These are phyloP conservation scores for Phaeoacremonium minimum DNA, from an alignment of 2,329 filamentous ascomycete genomes.

Conservation along the genomic window DNA sequence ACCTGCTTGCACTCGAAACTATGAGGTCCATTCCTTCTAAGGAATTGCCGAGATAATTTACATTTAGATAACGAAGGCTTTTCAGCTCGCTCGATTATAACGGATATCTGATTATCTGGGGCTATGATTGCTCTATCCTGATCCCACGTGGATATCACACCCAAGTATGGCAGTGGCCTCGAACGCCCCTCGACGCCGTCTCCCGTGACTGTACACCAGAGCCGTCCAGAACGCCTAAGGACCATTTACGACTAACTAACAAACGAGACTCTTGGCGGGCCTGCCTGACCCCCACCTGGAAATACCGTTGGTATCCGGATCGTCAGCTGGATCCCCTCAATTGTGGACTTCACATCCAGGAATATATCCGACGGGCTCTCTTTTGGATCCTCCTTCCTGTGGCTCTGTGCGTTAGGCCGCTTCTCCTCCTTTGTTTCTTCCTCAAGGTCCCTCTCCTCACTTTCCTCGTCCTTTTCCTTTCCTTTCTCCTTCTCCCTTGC, in stretches of 20 bases:
- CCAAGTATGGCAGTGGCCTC: too few relatives aligned
- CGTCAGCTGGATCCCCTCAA: constrained; percentile 52
- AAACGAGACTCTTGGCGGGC: constrained; percentile 23
- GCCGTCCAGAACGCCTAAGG: background rate
- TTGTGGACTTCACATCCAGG: constrained; percentile 53
- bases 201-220: background rate
- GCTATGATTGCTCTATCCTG: too few relatives aligned
- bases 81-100: too few relatives aligned
- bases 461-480: constrained; percentile 16
- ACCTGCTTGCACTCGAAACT: too few relatives aligned
- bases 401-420: constrained; percentile 25
- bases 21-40: too few relatives aligned
- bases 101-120: too few relatives aligned
- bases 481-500: constrained; percentile 10
- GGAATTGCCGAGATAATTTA: too few relatives aligned
- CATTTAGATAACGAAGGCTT: too few relatives aligned
- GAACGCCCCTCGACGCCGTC: background rate
- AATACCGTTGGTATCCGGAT: constrained; percentile 55
- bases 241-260: constrained; percentile 12
- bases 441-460: constrained; percentile 9
- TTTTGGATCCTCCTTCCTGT: constrained; percentile 29
- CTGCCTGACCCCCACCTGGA: constrained; percentile 25
- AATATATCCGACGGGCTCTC: constrained; percentile 50
- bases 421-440: constrained; percentile 18
- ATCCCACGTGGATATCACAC: too few relatives aligned